Evolutionary conservation across 768 basidiomycete genomes (phyloP), one percentile per base, ranked within the genome.

Genomic region (Agaricus subrufescens): DNA sequence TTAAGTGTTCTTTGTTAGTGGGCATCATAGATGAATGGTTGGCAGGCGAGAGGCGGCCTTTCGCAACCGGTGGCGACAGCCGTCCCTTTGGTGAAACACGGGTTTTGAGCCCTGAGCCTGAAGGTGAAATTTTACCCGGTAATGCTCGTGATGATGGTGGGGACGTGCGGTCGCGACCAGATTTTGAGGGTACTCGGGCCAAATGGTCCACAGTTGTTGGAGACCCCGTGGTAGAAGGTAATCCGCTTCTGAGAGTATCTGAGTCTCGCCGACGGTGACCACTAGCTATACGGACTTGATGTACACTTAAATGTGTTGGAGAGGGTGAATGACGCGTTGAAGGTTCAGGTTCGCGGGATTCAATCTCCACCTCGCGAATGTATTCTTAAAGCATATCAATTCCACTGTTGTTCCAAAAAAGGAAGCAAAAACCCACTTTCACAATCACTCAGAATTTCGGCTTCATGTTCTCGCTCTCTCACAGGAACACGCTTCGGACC

Each of bases 181-280:
- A 46, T 38, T 56, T 57, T 3, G 56, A 47, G 27, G 58, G 53
- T n/a, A 25, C 63, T 61, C 30, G 58, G 10, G 59, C 50, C 19
- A 47, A 45, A 12, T 57, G 49, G 7, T 64, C 81, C 23, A 83
- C 73, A 3, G 76, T 76, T 1, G 86, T 86, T 1, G 87, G 86
- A 9, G 80, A 80, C n/a, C 72, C 66, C 34, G 70, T 46, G 9
- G 71, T 69, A 15, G 71, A 70, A 19, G 74, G 73, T 12, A 71
- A 66, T 6, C 79, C 45, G 31, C 62, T 65, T 11, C 85, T 86
- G 29, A 90, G 71, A 0, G 89, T 91, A 59, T 92, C 89, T 0
- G 89, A 91, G 56, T 91, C 89, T 27, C 83, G 80, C 49, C 89
- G 83, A 62, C 75, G 78, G 65, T 91, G 89, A 2, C 67, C 69